A percentile compares a stretch with the other conserved stretches of the same genome.
These are phyloP conservation scores for Houttuynia cordata DNA, from an alignment of 164 flowering plant genomes.

Conservation along the genomic window DNA sequence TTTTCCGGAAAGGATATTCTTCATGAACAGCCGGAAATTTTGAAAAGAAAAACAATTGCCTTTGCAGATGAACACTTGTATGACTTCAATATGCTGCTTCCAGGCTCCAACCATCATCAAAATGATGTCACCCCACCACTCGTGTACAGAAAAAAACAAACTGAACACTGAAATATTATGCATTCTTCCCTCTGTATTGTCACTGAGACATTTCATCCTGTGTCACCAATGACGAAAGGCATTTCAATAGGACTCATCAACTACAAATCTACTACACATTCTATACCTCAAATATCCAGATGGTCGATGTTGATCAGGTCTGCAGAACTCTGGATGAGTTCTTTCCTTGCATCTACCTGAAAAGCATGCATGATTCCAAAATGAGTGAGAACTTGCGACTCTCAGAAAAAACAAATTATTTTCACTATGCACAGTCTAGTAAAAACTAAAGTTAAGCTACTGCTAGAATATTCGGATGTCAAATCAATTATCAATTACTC, in stretches of 20 bases:
- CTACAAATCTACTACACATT: too few relatives aligned
- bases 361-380: neutral
- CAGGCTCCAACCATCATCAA: neutral
- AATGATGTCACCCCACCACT: neutral
- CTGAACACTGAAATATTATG: neutral
- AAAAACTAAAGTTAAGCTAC: neutral
- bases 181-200: neutral
- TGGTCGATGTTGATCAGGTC: constrained; percentile 39
- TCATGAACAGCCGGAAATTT: neutral
- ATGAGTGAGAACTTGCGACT: neutral
- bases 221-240: neutral
- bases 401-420: too few relatives aligned
- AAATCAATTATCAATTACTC: too few relatives aligned
- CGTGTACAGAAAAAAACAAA: neutral
- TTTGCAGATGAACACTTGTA: neutral
- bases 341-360: constrained; percentile 78
- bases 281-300: constrained; percentile 50
- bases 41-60: neutral
- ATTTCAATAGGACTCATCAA: neutral
- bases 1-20: neutral
- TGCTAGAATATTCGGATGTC: neutral
- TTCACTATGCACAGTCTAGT: too few relatives aligned
- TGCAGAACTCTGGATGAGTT: constrained; percentile 51
- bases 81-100: neutral
- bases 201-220: neutral